These are phyloP conservation scores for Halophytophthora polymorphica DNA, from an alignment of 352 stramenopile genomes.

Conservation along the genomic window DNA sequence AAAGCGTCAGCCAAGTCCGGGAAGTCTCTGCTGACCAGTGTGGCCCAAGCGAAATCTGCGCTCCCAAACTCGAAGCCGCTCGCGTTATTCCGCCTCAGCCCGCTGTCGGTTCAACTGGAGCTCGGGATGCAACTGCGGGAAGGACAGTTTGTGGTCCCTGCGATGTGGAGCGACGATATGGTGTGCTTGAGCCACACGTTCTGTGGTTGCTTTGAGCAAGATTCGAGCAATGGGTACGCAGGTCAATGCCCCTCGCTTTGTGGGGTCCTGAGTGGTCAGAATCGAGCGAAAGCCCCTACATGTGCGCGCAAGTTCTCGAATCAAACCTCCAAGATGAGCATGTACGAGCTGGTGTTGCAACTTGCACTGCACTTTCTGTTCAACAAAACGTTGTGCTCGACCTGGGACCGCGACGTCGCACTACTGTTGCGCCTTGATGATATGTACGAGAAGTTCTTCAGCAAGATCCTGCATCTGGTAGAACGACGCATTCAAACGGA, in stretches of 20 bases:
- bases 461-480: conserved; percentile 27
- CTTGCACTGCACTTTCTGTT: conserved; percentile 39
- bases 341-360: conserved; percentile 42
- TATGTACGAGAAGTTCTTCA: conserved; percentile 37
- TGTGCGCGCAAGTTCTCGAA: conserved; percentile 11
- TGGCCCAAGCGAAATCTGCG: neutral
- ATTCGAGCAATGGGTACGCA: neutral
- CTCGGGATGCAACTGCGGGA: conserved; percentile 23
- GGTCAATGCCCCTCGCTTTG: neutral
- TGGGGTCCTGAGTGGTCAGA: neutral
- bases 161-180: conserved; percentile 14
- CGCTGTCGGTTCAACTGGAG: conserved; percentile 27
- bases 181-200: conserved; percentile 6
- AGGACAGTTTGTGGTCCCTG: conserved; percentile 14
- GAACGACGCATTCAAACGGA: conserved; percentile 3
- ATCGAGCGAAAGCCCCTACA: neutral
- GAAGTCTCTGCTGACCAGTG: conserved; percentile 17
- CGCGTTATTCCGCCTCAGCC: conserved; percentile 33
- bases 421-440: conserved; percentile 49
- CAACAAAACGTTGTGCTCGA: conserved; percentile 18
- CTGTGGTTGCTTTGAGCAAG: conserved; percentile 8
- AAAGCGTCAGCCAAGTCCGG: conserved; percentile 18
- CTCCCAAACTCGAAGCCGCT: conserved; percentile 10
- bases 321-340: conserved; percentile 23
- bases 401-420: conserved; percentile 48